Percentiles rank a stretch among this genome's conserved stretches.
Evolutionary conservation across 2,329 filamentous ascomycete genomes (phyloP).

Genomic region (Penicillium corylophilum): DNA sequence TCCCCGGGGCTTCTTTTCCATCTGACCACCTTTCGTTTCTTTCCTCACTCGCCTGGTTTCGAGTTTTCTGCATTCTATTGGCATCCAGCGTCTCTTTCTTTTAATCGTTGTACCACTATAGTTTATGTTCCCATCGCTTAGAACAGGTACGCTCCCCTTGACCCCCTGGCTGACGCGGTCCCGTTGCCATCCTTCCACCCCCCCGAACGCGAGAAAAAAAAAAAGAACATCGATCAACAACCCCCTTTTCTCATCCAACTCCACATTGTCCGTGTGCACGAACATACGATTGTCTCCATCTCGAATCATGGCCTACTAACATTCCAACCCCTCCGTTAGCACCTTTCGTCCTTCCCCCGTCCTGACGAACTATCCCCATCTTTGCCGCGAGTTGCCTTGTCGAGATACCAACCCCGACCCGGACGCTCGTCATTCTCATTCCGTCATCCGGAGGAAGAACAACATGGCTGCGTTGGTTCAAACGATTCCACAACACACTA

Average conservation of each 20-base stretch:
- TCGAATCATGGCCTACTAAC: constrained; percentile 24
- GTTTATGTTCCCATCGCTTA: constrained; percentile 28
- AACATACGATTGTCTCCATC: constrained; percentile 3
- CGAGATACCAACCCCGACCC: constrained; percentile 22
- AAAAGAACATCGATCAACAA: not conserved
- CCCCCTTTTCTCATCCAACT: constrained; percentile 3
- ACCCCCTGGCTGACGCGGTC: constrained; percentile 23
- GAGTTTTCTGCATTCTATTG: constrained; percentile 19
- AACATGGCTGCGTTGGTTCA: constrained; percentile 85
- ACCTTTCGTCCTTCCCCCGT: constrained; percentile 21
- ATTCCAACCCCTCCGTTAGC: constrained; percentile 18
- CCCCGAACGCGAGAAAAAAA: constrained; percentile 11
- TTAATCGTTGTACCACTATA: constrained; percentile 36
- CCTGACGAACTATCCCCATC: constrained; percentile 11
- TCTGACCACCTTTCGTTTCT: constrained; percentile 29
- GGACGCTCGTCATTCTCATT: constrained; percentile 18
- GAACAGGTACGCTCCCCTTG: constrained; percentile 29
- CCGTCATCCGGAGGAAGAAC: constrained; percentile 31
- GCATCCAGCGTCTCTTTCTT: constrained; percentile 23
- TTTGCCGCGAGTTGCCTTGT: constrained; percentile 16
- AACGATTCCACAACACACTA: constrained; percentile 72
- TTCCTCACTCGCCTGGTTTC: constrained; percentile 25
- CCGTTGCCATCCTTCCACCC: constrained; percentile 7
- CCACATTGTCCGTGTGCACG: not conserved
- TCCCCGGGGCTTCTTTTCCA: constrained; percentile 18